phyloP scores from a whole-genome alignment of 1,139 yeast species.

The Yamadazyma atmosphaerica region DNA sequence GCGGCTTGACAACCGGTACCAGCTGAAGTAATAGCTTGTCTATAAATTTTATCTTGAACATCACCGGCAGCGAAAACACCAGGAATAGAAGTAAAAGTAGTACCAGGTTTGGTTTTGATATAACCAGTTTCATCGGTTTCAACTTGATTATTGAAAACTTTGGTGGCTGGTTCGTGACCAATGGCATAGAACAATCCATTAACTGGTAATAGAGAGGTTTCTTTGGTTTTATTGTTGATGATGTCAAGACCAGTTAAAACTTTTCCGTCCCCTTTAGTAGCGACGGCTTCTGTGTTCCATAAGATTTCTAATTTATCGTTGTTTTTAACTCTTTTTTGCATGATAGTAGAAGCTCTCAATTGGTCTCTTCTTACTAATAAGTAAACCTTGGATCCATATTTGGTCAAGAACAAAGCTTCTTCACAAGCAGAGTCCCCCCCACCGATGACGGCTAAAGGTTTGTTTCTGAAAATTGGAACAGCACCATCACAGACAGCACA shows the following conservation, averaged over 20 bases:
- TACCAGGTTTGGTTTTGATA: slow-evolving; percentile 84
- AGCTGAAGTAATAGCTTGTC: slow-evolving; percentile 99
- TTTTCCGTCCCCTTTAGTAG: slow-evolving; percentile 92
- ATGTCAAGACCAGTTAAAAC: slow-evolving; percentile 59
- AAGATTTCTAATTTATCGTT: slow-evolving; percentile 89
- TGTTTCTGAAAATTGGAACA: slow-evolving; percentile 95
- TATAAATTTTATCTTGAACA: slow-evolving; percentile 93
- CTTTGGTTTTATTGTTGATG: slow-evolving; percentile 71
- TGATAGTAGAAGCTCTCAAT: slow-evolving; percentile 90
- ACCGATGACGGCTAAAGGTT: slow-evolving; percentile 95
- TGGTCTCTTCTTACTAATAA: slow-evolving; percentile 91
- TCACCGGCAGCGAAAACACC: slow-evolving; percentile 99
- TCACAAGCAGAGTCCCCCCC: slow-evolving; percentile 99
- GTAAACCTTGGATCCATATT: slow-evolving; percentile 93
- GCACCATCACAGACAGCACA: slow-evolving; percentile 99
- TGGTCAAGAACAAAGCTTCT: slow-evolving; percentile 94
- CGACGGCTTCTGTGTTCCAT: slow-evolving; percentile 82
- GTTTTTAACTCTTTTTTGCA: slow-evolving; percentile 87
- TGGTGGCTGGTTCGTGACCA: slow-evolving; percentile 96
- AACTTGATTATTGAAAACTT: slow-evolving; percentile 69
- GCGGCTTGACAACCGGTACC: slow-evolving; percentile 99
- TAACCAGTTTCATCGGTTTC: slow-evolving; percentile 88
- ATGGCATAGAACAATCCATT: slow-evolving; percentile 97
- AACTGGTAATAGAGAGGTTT: slow-evolving; percentile 66
- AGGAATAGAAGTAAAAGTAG: slow-evolving; percentile 80